Conservation (phyloP, 2,329 filamentous ascomycete species). For the Beauveria bassiana region DNA sequence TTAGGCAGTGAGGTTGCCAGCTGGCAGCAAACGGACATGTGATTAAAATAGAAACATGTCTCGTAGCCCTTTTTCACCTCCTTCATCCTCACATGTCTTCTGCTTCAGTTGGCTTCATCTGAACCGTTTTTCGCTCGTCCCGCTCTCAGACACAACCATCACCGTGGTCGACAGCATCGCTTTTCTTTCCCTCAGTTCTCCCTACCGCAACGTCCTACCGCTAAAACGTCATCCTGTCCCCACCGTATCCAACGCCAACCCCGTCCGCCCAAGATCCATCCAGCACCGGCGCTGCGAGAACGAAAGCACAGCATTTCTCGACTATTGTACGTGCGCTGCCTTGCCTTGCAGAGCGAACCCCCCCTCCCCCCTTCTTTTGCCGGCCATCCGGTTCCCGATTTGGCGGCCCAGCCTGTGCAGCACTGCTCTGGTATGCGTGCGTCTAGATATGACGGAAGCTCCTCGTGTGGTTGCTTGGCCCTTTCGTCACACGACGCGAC, state of each 20-base stretch:
- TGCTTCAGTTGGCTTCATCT: neutral
- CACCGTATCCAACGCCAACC: slow-evolving; percentile 20
- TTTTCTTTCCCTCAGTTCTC: neutral
- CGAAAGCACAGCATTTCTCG: slow-evolving; percentile 6
- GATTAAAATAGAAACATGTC: neutral
- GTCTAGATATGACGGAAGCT: neutral
- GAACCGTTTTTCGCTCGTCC: neutral
- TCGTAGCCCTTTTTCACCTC: neutral
- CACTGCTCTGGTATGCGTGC: neutral
- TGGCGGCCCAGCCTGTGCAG: neutral
- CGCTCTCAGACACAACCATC: neutral
- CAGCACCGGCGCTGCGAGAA: slow-evolving; percentile 12
- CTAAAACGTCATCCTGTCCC: slow-evolving; percentile 22
- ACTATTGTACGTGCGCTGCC: neutral
- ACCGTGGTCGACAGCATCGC: neutral
- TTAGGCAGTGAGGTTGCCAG: neutral
- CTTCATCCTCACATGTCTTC: neutral
- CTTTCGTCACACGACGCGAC: neutral
- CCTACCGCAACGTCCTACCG: slow-evolving; percentile 13
- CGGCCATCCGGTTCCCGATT: neutral
- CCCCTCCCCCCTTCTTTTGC: neutral
- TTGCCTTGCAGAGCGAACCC: neutral
- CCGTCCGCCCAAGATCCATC: slow-evolving; percentile 21
- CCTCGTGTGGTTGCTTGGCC: slow-evolving; percentile 5
- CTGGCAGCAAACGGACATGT: neutral